Evolutionary conservation across 1,284 basidiomycete genomes (phyloP).

Genomic region (Sanghuangporus weigelae): DNA sequence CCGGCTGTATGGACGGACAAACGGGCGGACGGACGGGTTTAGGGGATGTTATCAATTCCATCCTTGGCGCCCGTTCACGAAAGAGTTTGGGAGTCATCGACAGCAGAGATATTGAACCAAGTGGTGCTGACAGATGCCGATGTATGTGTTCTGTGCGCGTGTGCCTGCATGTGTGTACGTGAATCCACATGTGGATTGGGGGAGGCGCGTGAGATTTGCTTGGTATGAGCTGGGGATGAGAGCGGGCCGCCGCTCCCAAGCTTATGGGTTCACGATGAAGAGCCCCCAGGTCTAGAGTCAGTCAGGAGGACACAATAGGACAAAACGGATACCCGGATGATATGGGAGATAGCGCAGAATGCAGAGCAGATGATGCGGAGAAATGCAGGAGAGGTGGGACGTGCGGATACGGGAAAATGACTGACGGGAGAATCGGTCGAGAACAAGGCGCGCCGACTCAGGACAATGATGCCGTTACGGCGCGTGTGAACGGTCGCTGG

Average conservation of each 20-base stretch:
- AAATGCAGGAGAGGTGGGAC: neutral
- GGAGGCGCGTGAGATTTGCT: neutral
- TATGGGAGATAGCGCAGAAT: neutral
- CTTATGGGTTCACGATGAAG: neutral
- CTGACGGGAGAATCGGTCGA: neutral
- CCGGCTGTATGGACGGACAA: neutral
- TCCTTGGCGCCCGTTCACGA: neutral
- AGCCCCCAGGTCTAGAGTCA: neutral
- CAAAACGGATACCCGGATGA: neutral
- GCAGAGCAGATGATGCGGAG: neutral
- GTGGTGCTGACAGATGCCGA: neutral
- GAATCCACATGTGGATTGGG: neutral
- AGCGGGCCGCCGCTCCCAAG: neutral
- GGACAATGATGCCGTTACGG: neutral
- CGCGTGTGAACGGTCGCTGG: neutral
- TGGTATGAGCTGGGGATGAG: neutral
- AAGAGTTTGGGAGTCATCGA: neutral
- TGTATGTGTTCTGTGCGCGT: neutral
- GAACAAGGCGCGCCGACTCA: neutral
- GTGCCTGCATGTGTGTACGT: neutral
- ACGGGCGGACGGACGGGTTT: neutral
- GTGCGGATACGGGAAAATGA: neutral
- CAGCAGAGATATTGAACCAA: neutral
- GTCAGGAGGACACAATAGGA: neutral
- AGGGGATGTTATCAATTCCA: neutral